Conservation (phyloP, 257 asterid species). For the Sherardia arvensis region DNA sequence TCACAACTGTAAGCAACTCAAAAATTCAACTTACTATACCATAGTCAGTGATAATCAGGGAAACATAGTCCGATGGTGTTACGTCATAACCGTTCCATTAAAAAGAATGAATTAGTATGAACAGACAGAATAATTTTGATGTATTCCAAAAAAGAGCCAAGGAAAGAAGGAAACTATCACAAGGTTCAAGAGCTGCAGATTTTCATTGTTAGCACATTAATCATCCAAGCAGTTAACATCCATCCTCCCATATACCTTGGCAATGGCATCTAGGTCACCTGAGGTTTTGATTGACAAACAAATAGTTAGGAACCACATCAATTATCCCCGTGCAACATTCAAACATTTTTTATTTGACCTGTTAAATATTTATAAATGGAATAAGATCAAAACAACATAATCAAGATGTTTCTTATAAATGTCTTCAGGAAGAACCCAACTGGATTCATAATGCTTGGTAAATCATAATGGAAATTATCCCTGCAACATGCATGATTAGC, state of each 20-base stretch:
- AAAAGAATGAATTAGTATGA: not conserved
- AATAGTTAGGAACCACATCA: conserved; percentile 6
- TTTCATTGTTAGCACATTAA: conserved; percentile 43
- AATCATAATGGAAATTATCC: conserved; percentile 93
- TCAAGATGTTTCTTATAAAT: conserved; percentile 88
- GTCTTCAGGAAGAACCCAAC: conserved; percentile 82
- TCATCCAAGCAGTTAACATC: conserved; percentile 47
- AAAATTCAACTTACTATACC: conserved; percentile 64
- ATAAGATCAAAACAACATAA: too few relatives aligned
- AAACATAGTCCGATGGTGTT: conserved; percentile 79
- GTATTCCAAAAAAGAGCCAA: not conserved
- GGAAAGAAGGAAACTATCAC: conserved; percentile 34
- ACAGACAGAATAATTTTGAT: conserved; percentile 5
- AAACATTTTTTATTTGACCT: too few relatives aligned
- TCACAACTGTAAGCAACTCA: too few relatives aligned
- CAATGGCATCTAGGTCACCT: conserved; percentile 68
- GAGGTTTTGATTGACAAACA: conserved; percentile 8
- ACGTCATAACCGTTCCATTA: conserved; percentile 56
- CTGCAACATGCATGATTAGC: conserved; percentile 32
- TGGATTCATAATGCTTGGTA: conserved; percentile 96
- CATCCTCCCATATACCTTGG: conserved; percentile 56
- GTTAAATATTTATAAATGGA: too few relatives aligned
- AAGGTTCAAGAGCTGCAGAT: conserved; percentile 72
- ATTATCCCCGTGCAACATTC: too few relatives aligned
- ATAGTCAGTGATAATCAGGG: conserved; percentile 76